These are phyloP conservation scores for Naganishia sp. DNA, from an alignment of 1,284 basidiomycete species.

Conservation along the genomic window DNA sequence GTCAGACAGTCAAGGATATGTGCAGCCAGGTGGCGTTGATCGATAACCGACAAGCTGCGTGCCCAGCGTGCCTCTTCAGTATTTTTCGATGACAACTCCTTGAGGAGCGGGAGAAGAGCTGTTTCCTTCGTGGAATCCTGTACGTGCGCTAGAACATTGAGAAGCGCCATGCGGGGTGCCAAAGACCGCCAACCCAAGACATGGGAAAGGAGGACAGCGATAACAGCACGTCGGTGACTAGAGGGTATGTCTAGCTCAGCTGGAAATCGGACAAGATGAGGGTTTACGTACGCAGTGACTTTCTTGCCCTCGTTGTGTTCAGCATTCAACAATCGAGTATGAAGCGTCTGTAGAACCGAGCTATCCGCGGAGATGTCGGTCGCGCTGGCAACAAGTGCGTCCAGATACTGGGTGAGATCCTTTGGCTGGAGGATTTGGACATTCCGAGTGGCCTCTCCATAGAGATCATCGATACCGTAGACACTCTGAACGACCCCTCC, in stretches of 20 bases:
- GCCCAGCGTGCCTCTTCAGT: slow-evolving; percentile 5
- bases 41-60: neutral
- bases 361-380: slow-evolving; percentile 72
- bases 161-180: slow-evolving; percentile 61
- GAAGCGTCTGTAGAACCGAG: slow-evolving; percentile 64
- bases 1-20: slow-evolving; percentile 19
- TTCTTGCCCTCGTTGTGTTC: slow-evolving; percentile 64
- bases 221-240: slow-evolving; percentile 72
- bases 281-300: slow-evolving; percentile 59
- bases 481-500: slow-evolving; percentile 29
- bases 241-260: neutral
- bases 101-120: slow-evolving; percentile 64
- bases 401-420: slow-evolving; percentile 70
- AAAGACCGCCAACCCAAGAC: slow-evolving; percentile 64
- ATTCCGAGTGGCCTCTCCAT: slow-evolving; percentile 42
- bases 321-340: slow-evolving; percentile 61
- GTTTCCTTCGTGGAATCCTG: slow-evolving; percentile 66
- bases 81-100: neutral
- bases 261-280: slow-evolving; percentile 40
- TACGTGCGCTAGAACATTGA: slow-evolving; percentile 65
- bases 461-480: slow-evolving; percentile 30
- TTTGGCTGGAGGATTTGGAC: slow-evolving; percentile 51
- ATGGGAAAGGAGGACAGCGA: slow-evolving; percentile 83
- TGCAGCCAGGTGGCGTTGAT: slow-evolving; percentile 5
- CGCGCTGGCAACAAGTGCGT: slow-evolving; percentile 59